These are phyloP conservation scores for Zygosaccharomyces siamensis DNA, from an alignment of 805 yeast genomes.

Conservation along the genomic window DNA sequence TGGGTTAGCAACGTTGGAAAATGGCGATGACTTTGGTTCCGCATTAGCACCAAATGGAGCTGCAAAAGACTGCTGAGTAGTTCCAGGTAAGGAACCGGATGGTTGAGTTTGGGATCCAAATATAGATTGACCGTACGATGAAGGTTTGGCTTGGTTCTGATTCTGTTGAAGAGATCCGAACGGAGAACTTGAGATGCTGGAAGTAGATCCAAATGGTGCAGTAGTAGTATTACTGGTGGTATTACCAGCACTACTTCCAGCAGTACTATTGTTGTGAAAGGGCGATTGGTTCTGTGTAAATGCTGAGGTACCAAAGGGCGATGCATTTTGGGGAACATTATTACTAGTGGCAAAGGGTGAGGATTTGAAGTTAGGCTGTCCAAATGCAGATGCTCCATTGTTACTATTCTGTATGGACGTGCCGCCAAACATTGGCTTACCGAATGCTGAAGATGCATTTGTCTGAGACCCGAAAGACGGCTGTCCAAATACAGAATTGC, in stretches of 20 bases:
- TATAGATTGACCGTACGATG: not conserved
- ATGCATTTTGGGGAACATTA: slow-evolving; percentile 1
- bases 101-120: not conserved
- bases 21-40: slow-evolving; percentile 2
- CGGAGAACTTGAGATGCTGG: slow-evolving; percentile 5
- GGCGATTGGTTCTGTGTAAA: not conserved
- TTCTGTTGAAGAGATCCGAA: slow-evolving; percentile 10
- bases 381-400: not conserved
- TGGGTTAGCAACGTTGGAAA: slow-evolving; percentile 1
- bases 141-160: not conserved
- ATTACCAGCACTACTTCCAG: not conserved
- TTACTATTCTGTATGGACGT: not conserved
- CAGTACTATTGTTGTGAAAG: slow-evolving; percentile 5
- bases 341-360: slow-evolving; percentile 10
- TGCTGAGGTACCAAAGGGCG: slow-evolving; percentile 11
- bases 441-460: slow-evolving; percentile 21
- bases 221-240: not conserved
- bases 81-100: slow-evolving; percentile 4
- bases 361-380: slow-evolving; percentile 2
- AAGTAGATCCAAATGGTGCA: slow-evolving; percentile 8
- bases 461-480: slow-evolving; percentile 15
- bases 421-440: slow-evolving; percentile 8
- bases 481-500: slow-evolving; percentile 21
- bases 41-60: slow-evolving; percentile 2
- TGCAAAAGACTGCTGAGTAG: not conserved